These are phyloP conservation scores for Phytopythium vexans DNA, from an alignment of 352 stramenopile species.

Conservation along the genomic window DNA sequence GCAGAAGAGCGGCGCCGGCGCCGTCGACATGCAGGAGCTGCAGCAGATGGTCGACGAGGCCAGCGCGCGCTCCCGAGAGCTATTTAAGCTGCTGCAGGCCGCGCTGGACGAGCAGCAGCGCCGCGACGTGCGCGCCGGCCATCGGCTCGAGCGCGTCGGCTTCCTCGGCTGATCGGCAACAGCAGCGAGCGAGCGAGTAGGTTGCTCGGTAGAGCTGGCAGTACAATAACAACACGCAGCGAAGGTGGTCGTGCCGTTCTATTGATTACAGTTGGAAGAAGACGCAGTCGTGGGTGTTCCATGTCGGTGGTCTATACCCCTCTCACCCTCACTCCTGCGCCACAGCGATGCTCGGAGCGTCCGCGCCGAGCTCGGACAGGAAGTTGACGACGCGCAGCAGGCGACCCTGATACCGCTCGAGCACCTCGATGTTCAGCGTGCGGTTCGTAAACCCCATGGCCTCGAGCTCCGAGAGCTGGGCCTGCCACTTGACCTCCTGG, in stretches of 20 bases:
- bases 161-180: slow-evolving; percentile 39
- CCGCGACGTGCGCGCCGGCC: slow-evolving; percentile 37
- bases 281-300: not conserved
- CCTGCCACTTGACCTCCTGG: slow-evolving; percentile 57
- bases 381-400: slow-evolving; percentile 83
- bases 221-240: not conserved
- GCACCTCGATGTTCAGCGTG: slow-evolving; percentile 57
- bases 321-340: slow-evolving; percentile 36
- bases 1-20: slow-evolving; percentile 68
- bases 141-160: slow-evolving; percentile 57
- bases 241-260: too few relatives aligned
- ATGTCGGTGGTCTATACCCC: slow-evolving; percentile 3
- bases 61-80: slow-evolving; percentile 53
- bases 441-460: slow-evolving; percentile 72
- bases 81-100: slow-evolving; percentile 54
- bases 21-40: slow-evolving; percentile 73
- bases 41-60: slow-evolving; percentile 79
- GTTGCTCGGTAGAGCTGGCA: slow-evolving; percentile 2
- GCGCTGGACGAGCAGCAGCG: slow-evolving; percentile 49
- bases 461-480: slow-evolving; percentile 59
- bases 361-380: slow-evolving; percentile 55
- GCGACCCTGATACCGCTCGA: slow-evolving; percentile 80
- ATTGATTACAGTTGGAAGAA: too few relatives aligned
- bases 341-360: slow-evolving; percentile 17
- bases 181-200: not conserved